Evolutionary conservation across 495 filamentous ascomycete species (phyloP), one percentile per base, ranked within the genome.

Genomic region (Sphaerosporella brunnea): DNA sequence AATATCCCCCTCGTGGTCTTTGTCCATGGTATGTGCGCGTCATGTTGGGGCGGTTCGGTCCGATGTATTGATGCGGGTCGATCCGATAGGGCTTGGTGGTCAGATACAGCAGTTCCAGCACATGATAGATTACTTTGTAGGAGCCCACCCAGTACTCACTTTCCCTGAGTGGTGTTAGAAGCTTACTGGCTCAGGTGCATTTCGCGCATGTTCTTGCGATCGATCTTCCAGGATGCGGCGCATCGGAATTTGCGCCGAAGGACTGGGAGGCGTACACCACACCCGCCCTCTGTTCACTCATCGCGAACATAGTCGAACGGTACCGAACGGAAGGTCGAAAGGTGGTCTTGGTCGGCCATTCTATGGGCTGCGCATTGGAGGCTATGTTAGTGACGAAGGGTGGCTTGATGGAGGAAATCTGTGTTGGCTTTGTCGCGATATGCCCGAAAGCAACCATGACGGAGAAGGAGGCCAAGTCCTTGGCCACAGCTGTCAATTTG

Each of bases 1-100:
- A 77, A 84, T 1, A 63, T 93, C n/a, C 84, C 88, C 8, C 65
- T 94, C 7, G 64, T 95, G 4, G 88, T 94, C 21, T 93, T 93
- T 61, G 70, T 94, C 45, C 88, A 95, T 59, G 88, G 88, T 11
- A 58, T 13, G 45, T 46, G n/a, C 18, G 18, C 38, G 28, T n/a
- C 30, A 20, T 1, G 20, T 50, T 34, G 26, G 13, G 23, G 34
- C n/a, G 10, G 18, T 7, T 16, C 5, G 20, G 13, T 44, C 23
- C 2, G 15, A 30, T 32, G 13, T 13, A 5, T 32, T 13, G 28
- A 13, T 18, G 4, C 35, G 9, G 35, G 4, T 26, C 35, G 32
- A 36, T 43, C 3, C 28, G 7, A 32, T 15, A 58, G 55, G 55
- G n/a, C 71, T 96, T 26, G 88, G 88, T 18, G 88, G 88, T 23